Conservation (phyloP, 768 basidiomycete genomes). For the Rhodotorula kratochvilovae region DNA sequence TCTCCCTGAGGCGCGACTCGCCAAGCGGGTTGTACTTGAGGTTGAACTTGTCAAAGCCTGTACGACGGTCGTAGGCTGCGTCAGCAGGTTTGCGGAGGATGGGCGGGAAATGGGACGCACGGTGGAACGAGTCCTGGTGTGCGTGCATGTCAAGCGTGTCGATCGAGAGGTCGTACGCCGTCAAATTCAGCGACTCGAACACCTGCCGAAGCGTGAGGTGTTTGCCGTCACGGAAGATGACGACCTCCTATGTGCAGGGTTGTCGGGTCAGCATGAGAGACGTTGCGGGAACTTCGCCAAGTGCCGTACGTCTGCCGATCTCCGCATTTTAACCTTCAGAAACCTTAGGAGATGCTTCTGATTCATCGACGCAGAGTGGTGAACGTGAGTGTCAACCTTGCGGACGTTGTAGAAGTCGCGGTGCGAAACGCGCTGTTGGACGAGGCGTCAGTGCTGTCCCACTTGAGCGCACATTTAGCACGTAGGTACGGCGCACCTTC, state of each 20-base stretch:
- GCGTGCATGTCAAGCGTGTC: conserved; percentile 99
- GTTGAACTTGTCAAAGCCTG: conserved; percentile 59
- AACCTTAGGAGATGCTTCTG: conserved; percentile 97
- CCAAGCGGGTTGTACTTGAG: conserved; percentile 61
- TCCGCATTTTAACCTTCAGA: conserved; percentile 98
- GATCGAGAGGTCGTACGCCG: conserved; percentile 95
- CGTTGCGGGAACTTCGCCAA: background rate
- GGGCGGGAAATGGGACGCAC: conserved; percentile 46
- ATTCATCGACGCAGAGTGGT: conserved; percentile 98
- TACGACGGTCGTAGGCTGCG: background rate
- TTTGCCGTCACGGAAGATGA: conserved; percentile 88
- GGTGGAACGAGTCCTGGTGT: conserved; percentile 94
- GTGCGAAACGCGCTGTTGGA: conserved; percentile 9
- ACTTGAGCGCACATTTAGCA: too few species aligned
- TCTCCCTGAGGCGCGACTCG: conserved; percentile 87
- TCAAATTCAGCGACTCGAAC: conserved; percentile 90
- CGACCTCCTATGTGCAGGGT: conserved; percentile 64
- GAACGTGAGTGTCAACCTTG: conserved; percentile 98
- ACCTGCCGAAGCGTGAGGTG: conserved; percentile 85
- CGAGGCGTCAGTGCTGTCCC: too few species aligned
- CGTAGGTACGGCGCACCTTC: conserved; percentile 65
- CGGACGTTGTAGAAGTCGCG: conserved; percentile 98
- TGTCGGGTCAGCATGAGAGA: background rate
- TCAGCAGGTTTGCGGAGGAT: too few species aligned
- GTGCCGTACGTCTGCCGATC: conserved; percentile 62